Conservation (phyloP, 1,284 basidiomycete species). For the Trichosporon ovoides region DNA sequence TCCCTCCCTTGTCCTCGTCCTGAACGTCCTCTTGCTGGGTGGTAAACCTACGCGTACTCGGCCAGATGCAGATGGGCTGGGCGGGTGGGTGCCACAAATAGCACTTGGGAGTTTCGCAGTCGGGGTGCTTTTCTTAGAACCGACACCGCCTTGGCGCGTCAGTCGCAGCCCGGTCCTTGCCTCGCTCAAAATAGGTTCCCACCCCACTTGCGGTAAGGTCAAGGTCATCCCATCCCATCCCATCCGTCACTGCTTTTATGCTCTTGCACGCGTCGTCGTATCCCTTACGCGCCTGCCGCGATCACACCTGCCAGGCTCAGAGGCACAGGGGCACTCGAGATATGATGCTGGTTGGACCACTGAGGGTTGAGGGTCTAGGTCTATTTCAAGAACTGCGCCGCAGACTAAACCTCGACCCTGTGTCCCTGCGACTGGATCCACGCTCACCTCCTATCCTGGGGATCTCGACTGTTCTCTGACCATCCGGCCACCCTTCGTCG, state of each 20-base stretch:
- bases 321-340: no score
- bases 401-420: background rate
- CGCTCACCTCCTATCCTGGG: no score
- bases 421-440: background rate
- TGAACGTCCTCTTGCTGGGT: background rate
- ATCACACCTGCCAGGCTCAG: background rate
- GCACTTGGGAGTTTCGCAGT: background rate
- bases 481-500: no score
- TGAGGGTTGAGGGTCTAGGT: background rate
- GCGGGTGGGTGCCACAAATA: constrained; percentile 1
- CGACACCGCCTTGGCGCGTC: background rate
- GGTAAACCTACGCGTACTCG: background rate
- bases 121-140: background rate
- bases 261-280: background rate
- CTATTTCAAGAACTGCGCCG: background rate
- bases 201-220: no score
- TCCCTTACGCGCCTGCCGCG: background rate
- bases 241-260: no score
- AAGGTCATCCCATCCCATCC: no score
- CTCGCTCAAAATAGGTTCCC: no score
- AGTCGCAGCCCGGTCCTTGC: background rate
- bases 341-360: no score
- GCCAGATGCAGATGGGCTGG: no score
- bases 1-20: no score
- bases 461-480: no score